A percentile compares a stretch with the other conserved stretches of the same genome.
These are phyloP conservation scores for Cucumis sativus DNA, from an alignment of 306 rosid species.

Conservation along the genomic window DNA sequence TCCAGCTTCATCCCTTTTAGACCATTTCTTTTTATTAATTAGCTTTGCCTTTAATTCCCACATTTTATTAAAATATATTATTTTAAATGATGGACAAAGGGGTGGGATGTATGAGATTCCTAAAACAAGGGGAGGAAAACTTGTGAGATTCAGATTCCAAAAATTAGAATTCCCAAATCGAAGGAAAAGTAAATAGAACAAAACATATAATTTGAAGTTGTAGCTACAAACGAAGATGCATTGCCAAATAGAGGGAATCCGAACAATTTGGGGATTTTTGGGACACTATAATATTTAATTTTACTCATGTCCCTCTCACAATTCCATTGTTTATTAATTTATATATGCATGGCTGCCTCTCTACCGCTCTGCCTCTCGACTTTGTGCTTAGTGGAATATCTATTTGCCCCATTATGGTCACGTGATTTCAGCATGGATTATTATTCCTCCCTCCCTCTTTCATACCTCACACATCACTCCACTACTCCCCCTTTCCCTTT, in stretches of 20 bases:
- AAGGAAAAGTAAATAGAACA: neutral
- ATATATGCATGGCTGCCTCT: no score
- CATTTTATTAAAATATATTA: no score
- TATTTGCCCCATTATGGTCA: neutral
- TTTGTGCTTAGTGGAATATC: neutral
- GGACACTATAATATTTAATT: neutral
- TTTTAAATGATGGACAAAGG: no score
- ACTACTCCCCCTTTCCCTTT: neutral
- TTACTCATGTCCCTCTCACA: neutral
- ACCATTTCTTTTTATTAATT: neutral
- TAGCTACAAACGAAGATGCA: neutral
- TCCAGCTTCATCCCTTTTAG: neutral
- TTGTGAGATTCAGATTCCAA: neutral
- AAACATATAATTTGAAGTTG: neutral
- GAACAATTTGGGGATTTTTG: neutral
- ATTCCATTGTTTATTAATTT: neutral
- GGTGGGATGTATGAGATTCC: no score
- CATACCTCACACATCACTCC: neutral
- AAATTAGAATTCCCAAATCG: no score
- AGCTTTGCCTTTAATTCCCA: no score
- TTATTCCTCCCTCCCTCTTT: neutral
- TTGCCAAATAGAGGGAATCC: neutral
- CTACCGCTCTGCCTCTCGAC: no score
- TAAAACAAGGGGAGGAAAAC: neutral
- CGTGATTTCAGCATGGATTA: constrained; percentile 4